A percentile compares a stretch with the other conserved stretches of the same genome.
These are phyloP conservation scores for Paramecium pentaurelia DNA, from an alignment of 73 alveolate species.

Conservation along the genomic window DNA sequence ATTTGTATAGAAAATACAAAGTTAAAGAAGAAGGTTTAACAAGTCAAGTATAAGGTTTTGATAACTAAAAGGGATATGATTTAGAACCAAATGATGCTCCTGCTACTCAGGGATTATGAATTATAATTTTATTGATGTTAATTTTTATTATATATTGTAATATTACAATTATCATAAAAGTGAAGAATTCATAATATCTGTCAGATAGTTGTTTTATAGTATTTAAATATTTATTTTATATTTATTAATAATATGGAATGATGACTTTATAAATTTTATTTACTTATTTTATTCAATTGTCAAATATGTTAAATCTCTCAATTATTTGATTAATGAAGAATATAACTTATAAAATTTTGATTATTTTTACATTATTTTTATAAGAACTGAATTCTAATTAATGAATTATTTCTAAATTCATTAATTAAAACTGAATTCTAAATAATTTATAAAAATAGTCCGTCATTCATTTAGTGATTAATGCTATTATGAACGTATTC, in stretches of 20 bases:
- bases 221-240: too few species aligned
- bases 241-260: neutral
- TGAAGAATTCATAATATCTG: too few species aligned
- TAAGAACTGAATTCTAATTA: neutral
- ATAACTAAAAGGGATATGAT: neutral
- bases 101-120: conserved; percentile 26
- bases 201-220: too few species aligned
- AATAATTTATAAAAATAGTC: neutral
- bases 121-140: neutral
- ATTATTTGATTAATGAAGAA: neutral
- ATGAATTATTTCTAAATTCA: neutral
- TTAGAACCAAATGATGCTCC: neutral
- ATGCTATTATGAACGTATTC: neutral
- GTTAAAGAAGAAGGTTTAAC: neutral
- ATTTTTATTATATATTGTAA: too few species aligned
- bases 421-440: neutral
- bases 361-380: neutral
- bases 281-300: neutral
- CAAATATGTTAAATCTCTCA: neutral
- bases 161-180: too few species aligned
- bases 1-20: neutral
- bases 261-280: neutral
- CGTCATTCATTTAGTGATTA: neutral
- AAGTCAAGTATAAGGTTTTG: neutral
- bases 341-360: neutral